Percentiles rank a stretch among this genome's conserved stretches.
Evolutionary conservation across 257 asterid genomes (phyloP).

Genomic region (Osmanthus fragrans): DNA sequence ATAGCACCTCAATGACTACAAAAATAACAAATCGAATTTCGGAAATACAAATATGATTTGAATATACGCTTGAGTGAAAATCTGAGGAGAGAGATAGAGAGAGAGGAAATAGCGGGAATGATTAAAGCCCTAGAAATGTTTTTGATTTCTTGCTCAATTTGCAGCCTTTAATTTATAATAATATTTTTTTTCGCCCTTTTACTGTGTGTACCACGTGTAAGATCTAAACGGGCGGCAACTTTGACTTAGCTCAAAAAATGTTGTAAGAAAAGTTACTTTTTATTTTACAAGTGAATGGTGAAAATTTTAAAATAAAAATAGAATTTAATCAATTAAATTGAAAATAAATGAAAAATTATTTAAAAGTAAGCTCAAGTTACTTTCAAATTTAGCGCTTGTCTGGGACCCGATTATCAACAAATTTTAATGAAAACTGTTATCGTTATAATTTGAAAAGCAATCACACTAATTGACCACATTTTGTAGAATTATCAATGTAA

Average conservation of each 20-base stretch:
- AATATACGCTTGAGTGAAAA: conserved; percentile 7
- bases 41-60: background rate
- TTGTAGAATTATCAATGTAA: too few species aligned
- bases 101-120: conserved; percentile 29
- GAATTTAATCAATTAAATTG: too few species aligned
- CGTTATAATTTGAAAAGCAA: too few species aligned
- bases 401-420: too few species aligned
- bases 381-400: too few species aligned
- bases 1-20: conserved; percentile 2
- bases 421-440: too few species aligned
- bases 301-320: too few species aligned
- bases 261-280: too few species aligned
- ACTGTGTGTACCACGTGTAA: background rate
- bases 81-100: conserved; percentile 9
- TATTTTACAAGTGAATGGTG: too few species aligned
- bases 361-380: too few species aligned
- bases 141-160: background rate
- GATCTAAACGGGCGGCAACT: background rate
- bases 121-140: conserved; percentile 2
- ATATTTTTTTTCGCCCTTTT: background rate
- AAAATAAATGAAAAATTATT: too few species aligned
- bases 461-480: too few species aligned
- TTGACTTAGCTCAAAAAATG: background rate
- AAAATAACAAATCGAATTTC: background rate
- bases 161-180: background rate